Evolutionary conservation across 768 basidiomycete genomes (phyloP).

Genomic region (Hygrocybe coccinea): DNA sequence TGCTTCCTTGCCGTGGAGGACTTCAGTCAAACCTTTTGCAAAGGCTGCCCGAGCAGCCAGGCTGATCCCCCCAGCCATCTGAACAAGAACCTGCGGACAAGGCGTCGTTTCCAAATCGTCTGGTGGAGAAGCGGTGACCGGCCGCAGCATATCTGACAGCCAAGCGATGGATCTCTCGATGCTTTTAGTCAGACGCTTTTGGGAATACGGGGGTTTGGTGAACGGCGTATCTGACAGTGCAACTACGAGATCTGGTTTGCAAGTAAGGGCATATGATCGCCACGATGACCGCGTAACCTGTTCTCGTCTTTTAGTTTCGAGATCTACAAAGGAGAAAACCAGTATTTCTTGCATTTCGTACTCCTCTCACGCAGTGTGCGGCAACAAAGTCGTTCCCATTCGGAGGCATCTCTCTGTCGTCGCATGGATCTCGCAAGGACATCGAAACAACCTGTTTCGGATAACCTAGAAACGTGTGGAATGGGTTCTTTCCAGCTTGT

Average conservation of each 20-base stretch:
- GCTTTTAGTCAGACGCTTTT: slow-evolving; percentile 73
- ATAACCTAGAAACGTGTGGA: slow-evolving; percentile 67
- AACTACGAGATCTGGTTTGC: slow-evolving; percentile 65
- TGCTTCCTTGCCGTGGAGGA: slow-evolving; percentile 51
- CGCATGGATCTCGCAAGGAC: slow-evolving; percentile 60
- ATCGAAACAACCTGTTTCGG: slow-evolving; percentile 52
- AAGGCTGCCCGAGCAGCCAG: slow-evolving; percentile 60
- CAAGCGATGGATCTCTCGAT: slow-evolving; percentile 65
- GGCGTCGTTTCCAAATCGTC: slow-evolving; percentile 12
- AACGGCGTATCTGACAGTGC: slow-evolving; percentile 68
- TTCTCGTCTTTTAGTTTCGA: not conserved
- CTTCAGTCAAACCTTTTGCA: slow-evolving; percentile 51
- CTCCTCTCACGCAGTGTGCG: slow-evolving; percentile 60
- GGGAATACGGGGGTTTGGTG: slow-evolving; percentile 62
- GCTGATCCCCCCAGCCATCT: slow-evolving; percentile 61
- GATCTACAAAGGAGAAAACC: not conserved
- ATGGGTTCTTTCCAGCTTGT: slow-evolving; percentile 44
- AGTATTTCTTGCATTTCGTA: slow-evolving; percentile 53
- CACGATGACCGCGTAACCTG: slow-evolving; percentile 57
- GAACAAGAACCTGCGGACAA: slow-evolving; percentile 53
- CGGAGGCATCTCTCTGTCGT: slow-evolving; percentile 64
- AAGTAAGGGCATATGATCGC: slow-evolving; percentile 46
- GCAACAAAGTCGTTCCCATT: slow-evolving; percentile 58
- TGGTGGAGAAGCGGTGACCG: slow-evolving; percentile 6
- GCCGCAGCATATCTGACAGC: slow-evolving; percentile 52